Evolutionary conservation across 2,329 filamentous ascomycete species (phyloP).

Genomic region (Aspergillus sp.): DNA sequence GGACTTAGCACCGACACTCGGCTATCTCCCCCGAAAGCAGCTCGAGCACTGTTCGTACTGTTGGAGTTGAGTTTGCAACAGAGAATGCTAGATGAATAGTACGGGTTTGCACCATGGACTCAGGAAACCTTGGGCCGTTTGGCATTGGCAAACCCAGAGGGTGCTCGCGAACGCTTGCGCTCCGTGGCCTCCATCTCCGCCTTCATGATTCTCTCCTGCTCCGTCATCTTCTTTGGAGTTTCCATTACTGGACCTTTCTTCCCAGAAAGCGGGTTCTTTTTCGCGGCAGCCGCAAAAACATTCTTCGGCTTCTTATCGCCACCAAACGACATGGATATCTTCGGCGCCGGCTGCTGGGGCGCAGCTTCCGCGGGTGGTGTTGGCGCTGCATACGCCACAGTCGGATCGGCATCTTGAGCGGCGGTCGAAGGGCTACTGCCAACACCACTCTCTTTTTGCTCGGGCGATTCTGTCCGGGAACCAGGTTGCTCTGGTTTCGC

Average conservation of each 20-base stretch:
- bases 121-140: conserved; percentile 30
- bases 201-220: conserved; percentile 82
- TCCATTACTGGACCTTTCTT: conserved; percentile 56
- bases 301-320: conserved; percentile 47
- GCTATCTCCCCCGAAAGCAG: too few species aligned
- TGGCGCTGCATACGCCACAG: conserved; percentile 11
- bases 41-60: too few species aligned
- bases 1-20: too few species aligned
- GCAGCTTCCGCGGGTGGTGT: conserved; percentile 10
- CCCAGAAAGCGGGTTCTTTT: conserved; percentile 62
- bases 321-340: conserved; percentile 57
- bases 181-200: conserved; percentile 59
- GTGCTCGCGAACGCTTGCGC: conserved; percentile 48
- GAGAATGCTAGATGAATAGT: too few species aligned
- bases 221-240: conserved; percentile 74
- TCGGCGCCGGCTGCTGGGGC: conserved; percentile 13
- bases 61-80: too few species aligned
- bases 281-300: conserved; percentile 55
- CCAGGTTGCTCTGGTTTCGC: conserved; percentile 17
- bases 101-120: neutral
- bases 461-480: conserved; percentile 16
- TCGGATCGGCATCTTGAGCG: conserved; percentile 6
- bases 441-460: conserved; percentile 1
- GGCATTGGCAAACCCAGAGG: conserved; percentile 21
- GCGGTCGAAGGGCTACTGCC: conserved; percentile 2